These are phyloP conservation scores for Collybia mongolica DNA, from an alignment of 768 basidiomycete species.

Conservation along the genomic window DNA sequence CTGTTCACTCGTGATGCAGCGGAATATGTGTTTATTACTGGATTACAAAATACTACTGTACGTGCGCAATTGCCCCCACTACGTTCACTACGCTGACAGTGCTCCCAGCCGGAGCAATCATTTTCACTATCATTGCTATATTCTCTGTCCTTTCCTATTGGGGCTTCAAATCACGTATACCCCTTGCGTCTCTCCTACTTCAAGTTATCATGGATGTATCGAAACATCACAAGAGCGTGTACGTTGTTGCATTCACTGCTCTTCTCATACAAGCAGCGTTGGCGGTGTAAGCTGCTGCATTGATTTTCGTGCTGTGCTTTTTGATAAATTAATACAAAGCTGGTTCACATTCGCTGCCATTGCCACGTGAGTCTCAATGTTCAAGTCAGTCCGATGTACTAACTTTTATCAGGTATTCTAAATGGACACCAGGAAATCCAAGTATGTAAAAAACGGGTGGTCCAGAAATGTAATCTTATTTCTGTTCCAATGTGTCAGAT, in stretches of 20 bases:
- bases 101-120: conserved; percentile 70
- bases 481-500: conserved; percentile 29
- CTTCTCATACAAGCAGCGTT: conserved; percentile 71
- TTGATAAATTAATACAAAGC: conserved; percentile 27
- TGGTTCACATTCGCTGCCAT: conserved; percentile 80
- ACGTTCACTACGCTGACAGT: conserved; percentile 3
- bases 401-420: conserved; percentile 41
- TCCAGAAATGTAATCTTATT: neutral
- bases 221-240: conserved; percentile 66
- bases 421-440: conserved; percentile 77
- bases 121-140: conserved; percentile 79
- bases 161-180: conserved; percentile 71
- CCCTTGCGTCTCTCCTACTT: conserved; percentile 72
- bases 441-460: conserved; percentile 30
- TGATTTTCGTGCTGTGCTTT: neutral
- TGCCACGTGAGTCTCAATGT: conserved; percentile 59
- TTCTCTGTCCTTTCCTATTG: conserved; percentile 75
- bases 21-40: conserved; percentile 77
- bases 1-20: conserved; percentile 30
- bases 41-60: conserved; percentile 69
- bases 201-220: conserved; percentile 82
- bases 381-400: neutral
- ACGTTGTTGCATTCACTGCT: conserved; percentile 70
- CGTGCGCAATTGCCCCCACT: conserved; percentile 18
- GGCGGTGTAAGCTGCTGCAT: conserved; percentile 51